Base-by-base conservation (phyloP, 768 basidiomycete genomes). In the Panellus pusillus region DNA sequence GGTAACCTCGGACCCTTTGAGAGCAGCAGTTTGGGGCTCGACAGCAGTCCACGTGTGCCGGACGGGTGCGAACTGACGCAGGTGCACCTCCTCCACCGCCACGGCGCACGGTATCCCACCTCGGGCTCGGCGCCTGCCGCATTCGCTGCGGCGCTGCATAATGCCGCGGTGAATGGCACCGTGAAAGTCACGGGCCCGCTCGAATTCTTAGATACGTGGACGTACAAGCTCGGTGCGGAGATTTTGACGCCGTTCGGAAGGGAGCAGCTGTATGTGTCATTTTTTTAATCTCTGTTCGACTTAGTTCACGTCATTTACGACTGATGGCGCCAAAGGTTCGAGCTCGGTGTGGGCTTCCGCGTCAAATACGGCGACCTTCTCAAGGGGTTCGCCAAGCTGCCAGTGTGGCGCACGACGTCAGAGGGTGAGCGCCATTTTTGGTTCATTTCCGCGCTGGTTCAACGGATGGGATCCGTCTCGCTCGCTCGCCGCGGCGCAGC, bases 201-300 rank as follows among this genome's bases (percentile, higher is more conserved):
- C 17, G 60, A 71, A 1, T 93, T 91, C 63, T 68, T 93, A 66
- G 83, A 86, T 58, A 77, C 75, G 32, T 93, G 89, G 89, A 80
- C 79, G 3, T 92, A 87, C 66, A 83, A 84, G 61, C 82, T 93
- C 12, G 91, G 91, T 11, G 81, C 80, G 54, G 91, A 91, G 68
- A 77, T 83, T 41, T 68, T 91, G 54, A 88, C 88, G 4, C 88
- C 88, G 1, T 91, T 90, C 57, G 89, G 89, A 9, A 76, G 90
- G 37, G 78, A 81, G 51, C 86, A 92, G 54, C 63, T 91, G 57
- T 91, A 72, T 70, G 64, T 55, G 24, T 24, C 24, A 70, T 13
- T 28, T 59, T 15, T 9, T 37, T 20, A n/a, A n/a, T 51, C 18
- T n/a, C 15, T 39, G 14, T 37, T 27, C 7, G 15, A 24, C 19